Base-by-base conservation (phyloP, 2,329 filamentous ascomycete genomes). In the Stagonosporopsis cucurbitacearum region DNA sequence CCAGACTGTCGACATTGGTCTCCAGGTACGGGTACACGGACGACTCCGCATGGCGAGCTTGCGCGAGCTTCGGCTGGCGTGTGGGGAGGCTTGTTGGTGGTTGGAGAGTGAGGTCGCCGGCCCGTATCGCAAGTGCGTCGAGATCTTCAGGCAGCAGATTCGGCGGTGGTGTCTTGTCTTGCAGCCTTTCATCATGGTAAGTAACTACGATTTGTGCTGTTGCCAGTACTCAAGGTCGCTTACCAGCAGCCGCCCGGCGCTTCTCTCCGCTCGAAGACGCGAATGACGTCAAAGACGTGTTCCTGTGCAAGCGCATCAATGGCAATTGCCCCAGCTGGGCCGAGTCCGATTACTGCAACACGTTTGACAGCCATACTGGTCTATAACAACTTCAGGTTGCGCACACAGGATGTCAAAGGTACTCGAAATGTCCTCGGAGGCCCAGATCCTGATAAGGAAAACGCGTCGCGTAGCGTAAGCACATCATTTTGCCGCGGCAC, bases 191-290 rank as follows among this genome's bases (percentile, higher is more conserved):
- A 6, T 12, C 22, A 13, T 32, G 51, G 51, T 52, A 32, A 59
- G 47, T 9, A 20, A 15, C 6, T 36, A 4, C n/a, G n/a, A n/a
- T 23, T 25, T 17, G 25, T 3, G n/a, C 11, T 9, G 4, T 2
- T 4, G 19, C 35, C 11, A 13, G 41, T 20, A 22, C 22, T 58
- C 35, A 33, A 20, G 22, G 36, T 43, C 20, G n/a, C 79, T 69
- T 69, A 87, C 86, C 86, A 88, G 50, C 83, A 86, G 17, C 86
- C 86, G 46, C 86, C 86, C 1, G 84, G 77, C 13, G 78, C 79
- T 57, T 86, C 83, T 46, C 84, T 80, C 25, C 86, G 77, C 66
- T 88, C 86, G 66, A 88, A 88, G 0, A 88, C 84, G 6, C 83
- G 79, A 50, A 88, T 84, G 2, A 77, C 70, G 54, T 87, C 82